Percentiles rank a stretch among this genome's conserved stretches.
These are phyloP conservation scores for Paramarasmius palmivorus DNA, from an alignment of 1,284 basidiomycete genomes.

Conservation along the genomic window DNA sequence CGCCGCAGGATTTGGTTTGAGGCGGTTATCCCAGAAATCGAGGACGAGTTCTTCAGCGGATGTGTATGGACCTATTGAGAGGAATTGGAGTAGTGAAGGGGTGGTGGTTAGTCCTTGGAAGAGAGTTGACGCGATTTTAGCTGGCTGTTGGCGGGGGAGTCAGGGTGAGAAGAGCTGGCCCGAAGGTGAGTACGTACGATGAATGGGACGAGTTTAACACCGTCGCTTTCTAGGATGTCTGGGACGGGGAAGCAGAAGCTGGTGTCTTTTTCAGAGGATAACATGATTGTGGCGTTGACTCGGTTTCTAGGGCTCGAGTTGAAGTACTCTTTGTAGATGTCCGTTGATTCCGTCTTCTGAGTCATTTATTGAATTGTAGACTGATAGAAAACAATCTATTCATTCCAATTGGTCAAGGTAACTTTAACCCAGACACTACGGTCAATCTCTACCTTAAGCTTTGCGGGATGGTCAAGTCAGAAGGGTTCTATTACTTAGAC, in stretches of 20 bases:
- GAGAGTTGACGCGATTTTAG: slow-evolving; percentile 10
- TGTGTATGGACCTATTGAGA: slow-evolving; percentile 12
- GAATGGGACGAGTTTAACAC: slow-evolving; percentile 16
- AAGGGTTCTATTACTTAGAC: too few species aligned
- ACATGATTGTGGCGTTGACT: not conserved
- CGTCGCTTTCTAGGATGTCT: slow-evolving; percentile 13
- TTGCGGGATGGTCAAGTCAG: too few species aligned
- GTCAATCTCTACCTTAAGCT: too few species aligned
- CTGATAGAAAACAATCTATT: too few species aligned
- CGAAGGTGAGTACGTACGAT: slow-evolving; percentile 10
- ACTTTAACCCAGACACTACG: too few species aligned
- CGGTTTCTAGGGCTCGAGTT: too few species aligned
- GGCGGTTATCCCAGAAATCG: slow-evolving; percentile 10
- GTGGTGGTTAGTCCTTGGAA: not conserved
- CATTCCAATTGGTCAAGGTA: too few species aligned
- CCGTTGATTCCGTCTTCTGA: too few species aligned
- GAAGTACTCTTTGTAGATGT: too few species aligned
- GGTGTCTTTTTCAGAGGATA: slow-evolving; percentile 5
- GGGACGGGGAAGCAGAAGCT: slow-evolving; percentile 17
- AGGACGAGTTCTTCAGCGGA: slow-evolving; percentile 10
- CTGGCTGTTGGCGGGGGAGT: slow-evolving; percentile 4
- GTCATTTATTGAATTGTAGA: too few species aligned
- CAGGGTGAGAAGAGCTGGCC: not conserved
- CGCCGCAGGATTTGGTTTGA: not conserved
- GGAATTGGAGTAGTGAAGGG: slow-evolving; percentile 6